Conservation (phyloP, 2,329 filamentous ascomycete genomes). For the Apiospora sp. region DNA sequence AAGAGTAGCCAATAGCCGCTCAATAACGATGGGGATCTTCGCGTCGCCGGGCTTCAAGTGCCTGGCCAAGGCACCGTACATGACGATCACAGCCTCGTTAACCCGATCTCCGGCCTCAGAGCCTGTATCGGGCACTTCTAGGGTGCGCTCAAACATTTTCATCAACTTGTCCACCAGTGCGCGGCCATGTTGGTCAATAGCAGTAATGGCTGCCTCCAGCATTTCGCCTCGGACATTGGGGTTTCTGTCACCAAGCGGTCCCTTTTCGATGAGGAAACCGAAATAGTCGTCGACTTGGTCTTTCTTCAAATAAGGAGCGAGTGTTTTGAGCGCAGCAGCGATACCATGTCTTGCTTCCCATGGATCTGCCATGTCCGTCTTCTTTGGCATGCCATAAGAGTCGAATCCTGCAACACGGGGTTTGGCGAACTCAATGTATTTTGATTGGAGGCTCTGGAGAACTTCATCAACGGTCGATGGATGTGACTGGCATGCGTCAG, state of each 20-base stretch:
- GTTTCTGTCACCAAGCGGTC: conserved; percentile 86
- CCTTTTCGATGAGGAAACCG: conserved; percentile 83
- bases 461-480: conserved; percentile 67
- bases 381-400: conserved; percentile 92
- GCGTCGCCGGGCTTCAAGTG: conserved; percentile 86
- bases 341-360: conserved; percentile 94
- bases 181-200: conserved; percentile 84
- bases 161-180: conserved; percentile 87
- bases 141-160: conserved; percentile 85
- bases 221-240: conserved; percentile 83
- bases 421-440: conserved; percentile 82
- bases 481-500: conserved; percentile 73
- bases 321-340: conserved; percentile 84
- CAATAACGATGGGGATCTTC: conserved; percentile 87
- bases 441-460: conserved; percentile 70
- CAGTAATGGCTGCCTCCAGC: conserved; percentile 85
- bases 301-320: conserved; percentile 74
- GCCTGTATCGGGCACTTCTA: conserved; percentile 85
- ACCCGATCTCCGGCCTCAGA: conserved; percentile 86
- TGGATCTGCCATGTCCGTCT: conserved; percentile 84
- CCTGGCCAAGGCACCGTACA: conserved; percentile 92
- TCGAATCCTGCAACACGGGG: conserved; percentile 85
- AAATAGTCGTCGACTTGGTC: conserved; percentile 79
- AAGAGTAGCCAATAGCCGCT: conserved; percentile 83
- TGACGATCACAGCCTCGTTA: conserved; percentile 96